A percentile compares a stretch with the other conserved stretches of the same genome.
Evolutionary conservation across 495 filamentous ascomycete species (phyloP).

Genomic region (Bathelium albidoporum): DNA sequence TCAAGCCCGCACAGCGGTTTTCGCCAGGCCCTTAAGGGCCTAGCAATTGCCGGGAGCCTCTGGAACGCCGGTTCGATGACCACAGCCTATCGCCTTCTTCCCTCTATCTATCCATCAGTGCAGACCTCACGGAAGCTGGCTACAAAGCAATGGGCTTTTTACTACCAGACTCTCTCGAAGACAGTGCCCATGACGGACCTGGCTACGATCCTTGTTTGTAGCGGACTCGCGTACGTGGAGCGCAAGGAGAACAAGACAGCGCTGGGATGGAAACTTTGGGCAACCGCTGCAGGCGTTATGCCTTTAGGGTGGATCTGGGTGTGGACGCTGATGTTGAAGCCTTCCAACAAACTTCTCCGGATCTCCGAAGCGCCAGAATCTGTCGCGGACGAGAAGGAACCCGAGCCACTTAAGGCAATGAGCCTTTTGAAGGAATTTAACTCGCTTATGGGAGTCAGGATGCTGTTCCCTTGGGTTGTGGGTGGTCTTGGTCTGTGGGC

Average conservation of each 20-base stretch:
- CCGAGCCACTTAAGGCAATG: conserved; percentile 10
- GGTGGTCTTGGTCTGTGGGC: conserved; percentile 11
- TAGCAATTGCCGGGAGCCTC: conserved; percentile 11
- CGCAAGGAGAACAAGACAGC: conserved; percentile 3
- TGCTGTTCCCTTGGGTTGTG: conserved; percentile 9
- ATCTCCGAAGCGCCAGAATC: conserved; percentile 9
- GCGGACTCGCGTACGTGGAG: conserved; percentile 9
- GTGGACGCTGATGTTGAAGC: conserved; percentile 9
- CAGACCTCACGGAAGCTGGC: conserved; percentile 11
- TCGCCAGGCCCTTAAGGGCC: conserved; percentile 11
- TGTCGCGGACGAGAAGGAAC: conserved; percentile 8
- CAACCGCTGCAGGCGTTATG: conserved; percentile 5
- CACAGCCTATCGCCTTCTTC: conserved; percentile 10
- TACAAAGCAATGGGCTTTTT: conserved; percentile 10
- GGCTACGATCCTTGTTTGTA: conserved; percentile 6
- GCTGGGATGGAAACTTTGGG: conserved; percentile 11
- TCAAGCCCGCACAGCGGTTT: conserved; percentile 8
- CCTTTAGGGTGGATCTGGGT: conserved; percentile 8
- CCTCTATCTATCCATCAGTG: conserved; percentile 12
- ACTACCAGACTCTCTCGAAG: conserved; percentile 8
- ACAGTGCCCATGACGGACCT: conserved; percentile 3
- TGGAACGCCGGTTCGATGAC: conserved; percentile 8
- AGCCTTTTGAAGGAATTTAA: conserved; percentile 10
- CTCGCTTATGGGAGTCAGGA: conserved; percentile 4
- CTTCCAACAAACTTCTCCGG: conserved; percentile 8